Evolutionary conservation across 306 rosid genomes (phyloP), one percentile per base, ranked within the genome.

Genomic region (Acmispon strigosus): DNA sequence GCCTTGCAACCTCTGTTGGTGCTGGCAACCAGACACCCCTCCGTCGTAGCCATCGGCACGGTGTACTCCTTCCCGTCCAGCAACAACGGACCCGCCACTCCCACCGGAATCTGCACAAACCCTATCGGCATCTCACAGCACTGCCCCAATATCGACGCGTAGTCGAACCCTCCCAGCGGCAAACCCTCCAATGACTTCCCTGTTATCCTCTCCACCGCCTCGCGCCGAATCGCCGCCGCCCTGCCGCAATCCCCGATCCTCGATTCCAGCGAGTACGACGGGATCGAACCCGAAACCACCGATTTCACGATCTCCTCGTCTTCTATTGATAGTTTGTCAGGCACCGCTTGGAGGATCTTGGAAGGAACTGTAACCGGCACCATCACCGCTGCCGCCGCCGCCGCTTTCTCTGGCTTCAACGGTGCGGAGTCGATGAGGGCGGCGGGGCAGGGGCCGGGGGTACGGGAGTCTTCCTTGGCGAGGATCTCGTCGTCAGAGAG

Each of bases 71-170:
- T 59, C 17, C 91, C 96, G 29, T 92, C 91, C 0, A 92, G 84
- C 63, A 85, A 67, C 79, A 92, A 62, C 0, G 98, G 98, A 5
- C 98, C 98, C 0, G 91, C 98, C 6, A 92, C 83, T 16, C 98
- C 98, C 17, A 92, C 96, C 8, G 98, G 98, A 67, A 92, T 88
- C 72, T 90, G 96, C 4, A 92, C 57, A 53, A 76, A 92, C 29
- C 98, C 98, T 18, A 92, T 71, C n/a, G 98, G 98, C 98, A 92
- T 88, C 63, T 92, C 98, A 11, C 98, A 92, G 76, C 98, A 92
- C 80, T 92, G 96, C 3, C 98, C 98, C 68, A 92, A 64, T 24
- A 92, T 90, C 0, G 98, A 85, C 17, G 70, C 93, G 36, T 88
- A 92, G 69, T 92, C 84, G 37, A 90, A 89, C 2, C 96, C 92